Percentiles rank a stretch among this genome's conserved stretches.
Evolutionary conservation across 345 rosid genomes (phyloP).

Genomic region (Balakata baccata): DNA sequence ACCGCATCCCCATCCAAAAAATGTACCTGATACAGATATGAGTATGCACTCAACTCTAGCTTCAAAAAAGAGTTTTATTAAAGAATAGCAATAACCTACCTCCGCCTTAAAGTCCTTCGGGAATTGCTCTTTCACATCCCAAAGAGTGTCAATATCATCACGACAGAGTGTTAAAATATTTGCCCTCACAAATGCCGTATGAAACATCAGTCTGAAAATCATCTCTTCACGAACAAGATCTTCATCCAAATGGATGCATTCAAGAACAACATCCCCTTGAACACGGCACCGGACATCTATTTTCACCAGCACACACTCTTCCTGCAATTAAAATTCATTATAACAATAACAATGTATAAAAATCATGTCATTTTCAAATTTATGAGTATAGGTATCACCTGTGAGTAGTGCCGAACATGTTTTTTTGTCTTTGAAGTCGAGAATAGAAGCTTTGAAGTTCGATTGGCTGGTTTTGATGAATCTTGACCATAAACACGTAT

Average conservation of each 20-base stretch:
- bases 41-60: constrained; percentile 66
- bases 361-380: constrained; percentile 21
- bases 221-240: constrained; percentile 68
- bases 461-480: constrained; percentile 60
- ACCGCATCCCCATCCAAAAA: constrained; percentile 72
- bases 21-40: constrained; percentile 78
- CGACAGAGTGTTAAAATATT: constrained; percentile 66
- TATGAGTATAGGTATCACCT: constrained; percentile 46
- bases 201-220: constrained; percentile 85
- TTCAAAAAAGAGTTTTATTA: constrained; percentile 25
- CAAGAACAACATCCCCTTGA: constrained; percentile 95
- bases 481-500: constrained; percentile 87
- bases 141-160: constrained; percentile 75
- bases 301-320: constrained; percentile 74
- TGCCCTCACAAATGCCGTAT: constrained; percentile 85
- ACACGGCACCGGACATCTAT: constrained; percentile 74
- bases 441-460: constrained; percentile 83
- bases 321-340: constrained; percentile 52
- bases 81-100: constrained; percentile 54
- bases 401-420: constrained; percentile 55
- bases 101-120: constrained; percentile 84
- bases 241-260: constrained; percentile 81
- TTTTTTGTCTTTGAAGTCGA: constrained; percentile 64
- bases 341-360: constrained; percentile 16
- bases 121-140: constrained; percentile 83